Evolutionary conservation across 2,329 filamentous ascomycete species (phyloP).

Genomic region (Talaromyces sp.): DNA sequence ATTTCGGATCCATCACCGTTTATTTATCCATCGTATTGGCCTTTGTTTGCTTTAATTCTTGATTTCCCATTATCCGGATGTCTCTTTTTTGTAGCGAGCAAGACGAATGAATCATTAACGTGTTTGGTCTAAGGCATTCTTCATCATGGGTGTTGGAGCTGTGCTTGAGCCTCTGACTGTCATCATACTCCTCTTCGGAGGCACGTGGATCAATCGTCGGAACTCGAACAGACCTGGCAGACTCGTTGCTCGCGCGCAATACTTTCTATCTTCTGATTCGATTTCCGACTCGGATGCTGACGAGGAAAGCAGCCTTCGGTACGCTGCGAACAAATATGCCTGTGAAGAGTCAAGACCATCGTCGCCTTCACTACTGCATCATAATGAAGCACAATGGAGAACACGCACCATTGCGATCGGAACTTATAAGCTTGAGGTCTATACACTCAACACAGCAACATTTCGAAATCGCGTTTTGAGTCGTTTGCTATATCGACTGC

Average conservation of each 20-base stretch:
- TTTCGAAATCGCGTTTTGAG: conserved; percentile 61
- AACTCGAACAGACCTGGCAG: neutral
- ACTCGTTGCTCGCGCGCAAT: neutral
- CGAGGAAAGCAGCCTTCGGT: neutral
- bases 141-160: conserved; percentile 53
- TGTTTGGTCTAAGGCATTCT: neutral
- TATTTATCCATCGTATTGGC: neutral
- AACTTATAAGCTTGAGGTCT: conserved; percentile 47
- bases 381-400: conserved; percentile 49
- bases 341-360: conserved; percentile 22
- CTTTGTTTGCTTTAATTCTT: neutral
- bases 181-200: conserved; percentile 57
- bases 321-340: neutral
- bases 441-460: conserved; percentile 59
- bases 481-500: conserved; percentile 62
- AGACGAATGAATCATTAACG: neutral
- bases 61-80: neutral
- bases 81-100: neutral
- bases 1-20: no score
- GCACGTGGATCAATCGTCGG: conserved; percentile 59
- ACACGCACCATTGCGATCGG: conserved; percentile 49
- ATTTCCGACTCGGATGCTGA: neutral
- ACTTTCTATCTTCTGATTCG: neutral
- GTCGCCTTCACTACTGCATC: conserved; percentile 42
- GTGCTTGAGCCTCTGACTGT: conserved; percentile 62